Evolutionary conservation across 1,284 basidiomycete genomes (phyloP).

Genomic region (Porogramme epimiltina): DNA sequence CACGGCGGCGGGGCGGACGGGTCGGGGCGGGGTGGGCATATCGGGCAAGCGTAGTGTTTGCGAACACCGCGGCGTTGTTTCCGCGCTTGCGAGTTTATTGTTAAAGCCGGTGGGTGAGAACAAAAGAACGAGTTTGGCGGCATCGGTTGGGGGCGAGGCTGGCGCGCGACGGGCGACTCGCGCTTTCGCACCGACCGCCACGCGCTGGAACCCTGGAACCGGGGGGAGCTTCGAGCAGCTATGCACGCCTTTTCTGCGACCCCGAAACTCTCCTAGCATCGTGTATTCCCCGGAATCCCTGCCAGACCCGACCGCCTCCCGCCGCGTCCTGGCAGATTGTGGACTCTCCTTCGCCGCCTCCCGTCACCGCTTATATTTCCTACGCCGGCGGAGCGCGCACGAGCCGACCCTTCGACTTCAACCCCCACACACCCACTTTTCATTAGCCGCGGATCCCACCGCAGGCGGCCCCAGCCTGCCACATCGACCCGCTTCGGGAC

Average conservation of each 20-base stretch:
- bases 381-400: too few relatives aligned
- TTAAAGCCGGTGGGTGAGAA: neutral
- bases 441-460: too few relatives aligned
- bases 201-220: neutral
- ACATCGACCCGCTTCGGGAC: too few relatives aligned
- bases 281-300: conserved; percentile 1
- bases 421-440: too few relatives aligned
- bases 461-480: neutral
- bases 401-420: too few relatives aligned
- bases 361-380: neutral
- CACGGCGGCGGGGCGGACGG: too few relatives aligned
- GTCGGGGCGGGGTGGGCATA: conserved; percentile 1
- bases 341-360: neutral
- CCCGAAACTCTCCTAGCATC: neutral
- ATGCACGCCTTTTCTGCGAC: conserved; percentile 4
- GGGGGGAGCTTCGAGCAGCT: neutral
- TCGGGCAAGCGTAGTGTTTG: conserved; percentile 5
- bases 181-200: conserved; percentile 3
- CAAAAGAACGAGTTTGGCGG: neutral
- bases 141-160: neutral
- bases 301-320: neutral
- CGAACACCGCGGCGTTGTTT: neutral
- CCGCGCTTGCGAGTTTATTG: conserved; percentile 1
- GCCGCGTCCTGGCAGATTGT: neutral
- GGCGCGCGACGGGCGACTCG: conserved; percentile 4